Evolutionary conservation across 495 filamentous ascomycete genomes (phyloP), one percentile per base, ranked within the genome.

Genomic region (Hypoxylon fragiforme): DNA sequence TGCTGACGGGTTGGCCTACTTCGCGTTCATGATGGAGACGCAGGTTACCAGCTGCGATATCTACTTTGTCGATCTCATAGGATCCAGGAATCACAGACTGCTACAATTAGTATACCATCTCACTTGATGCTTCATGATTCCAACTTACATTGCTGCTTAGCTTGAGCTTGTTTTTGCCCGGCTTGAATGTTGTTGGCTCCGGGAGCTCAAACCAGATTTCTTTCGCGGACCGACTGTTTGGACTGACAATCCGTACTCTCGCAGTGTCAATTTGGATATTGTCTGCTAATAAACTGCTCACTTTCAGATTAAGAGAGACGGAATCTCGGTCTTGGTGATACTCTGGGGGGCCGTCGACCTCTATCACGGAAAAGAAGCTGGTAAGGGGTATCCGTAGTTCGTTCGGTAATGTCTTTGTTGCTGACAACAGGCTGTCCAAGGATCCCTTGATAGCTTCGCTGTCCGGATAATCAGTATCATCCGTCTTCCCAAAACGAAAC

Each of bases 301-400:
- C 73, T 26, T 78, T 79, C 7, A 98, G 62, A 26, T 78, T 76
- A 26, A 96, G 66, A 26, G 86, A 81, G 56, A 95, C 92, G 18
- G 90, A 86, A 69, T 97, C 94, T 58, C 77, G 82, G 16, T 84
- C 81, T 3, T 84, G 77, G 36, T 83, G 81, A 62, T 95, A 89
- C 13, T 77, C 72, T 12, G 91, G 82, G 19, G 83, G 81, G 0
- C 83, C 85, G 36, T 90, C 84, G 3, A 96, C 76, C 20, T 80
- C 68, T 7, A 95, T 67, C 43, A 86, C 78, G 42, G 74, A 80
- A 66, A 96, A 95, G 62, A 90, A 94, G 38, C 81, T 81, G 0
- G 77, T 72, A 68, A 96, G 72, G 0, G 88, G 84, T 30, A 86
- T 80, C 2, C 73, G 75, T 37, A 89, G 70, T 46, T 90, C 85